phyloP scores from a whole-genome alignment of 1,284 basidiomycete genomes.

The Austroboletus novae-zelandiae region DNA sequence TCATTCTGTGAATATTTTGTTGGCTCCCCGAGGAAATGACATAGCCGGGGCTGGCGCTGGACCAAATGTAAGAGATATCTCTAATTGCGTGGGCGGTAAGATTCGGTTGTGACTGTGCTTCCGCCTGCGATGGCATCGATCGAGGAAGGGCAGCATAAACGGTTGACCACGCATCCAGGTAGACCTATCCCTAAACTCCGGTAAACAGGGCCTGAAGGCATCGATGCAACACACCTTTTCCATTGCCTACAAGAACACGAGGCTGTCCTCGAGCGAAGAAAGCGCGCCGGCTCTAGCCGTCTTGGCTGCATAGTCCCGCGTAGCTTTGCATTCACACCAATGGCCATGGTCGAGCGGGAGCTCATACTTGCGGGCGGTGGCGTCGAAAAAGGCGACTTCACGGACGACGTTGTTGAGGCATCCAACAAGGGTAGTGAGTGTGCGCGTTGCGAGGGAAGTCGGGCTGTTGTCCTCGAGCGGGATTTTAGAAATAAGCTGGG shows the following conservation, averaged over 20 bases:
- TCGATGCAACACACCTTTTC: slow-evolving; percentile 43
- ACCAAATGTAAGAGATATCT: too few species aligned
- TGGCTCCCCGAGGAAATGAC: background rate
- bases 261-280: too few species aligned
- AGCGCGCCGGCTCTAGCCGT: too few species aligned
- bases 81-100: too few species aligned
- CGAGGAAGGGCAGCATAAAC: slow-evolving; percentile 37
- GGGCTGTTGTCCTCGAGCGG: slow-evolving; percentile 40
- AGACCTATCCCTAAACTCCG: slow-evolving; percentile 35
- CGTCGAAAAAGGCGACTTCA: slow-evolving; percentile 63
- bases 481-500: slow-evolving; percentile 51
- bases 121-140: background rate
- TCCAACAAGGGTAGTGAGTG: slow-evolving; percentile 48
- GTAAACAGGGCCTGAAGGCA: background rate
- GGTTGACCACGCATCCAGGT: slow-evolving; percentile 65
- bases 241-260: slow-evolving; percentile 49
- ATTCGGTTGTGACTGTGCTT: slow-evolving; percentile 10
- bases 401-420: slow-evolving; percentile 55
- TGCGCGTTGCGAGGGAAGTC: slow-evolving; percentile 35
- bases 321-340: slow-evolving; percentile 59
- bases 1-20: background rate
- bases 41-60: background rate
- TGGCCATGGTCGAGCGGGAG: slow-evolving; percentile 38
- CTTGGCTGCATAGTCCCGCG: slow-evolving; percentile 68
- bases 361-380: slow-evolving; percentile 44